A percentile compares a stretch with the other conserved stretches of the same genome.
These are phyloP conservation scores for Malus sylvestris DNA, from an alignment of 306 rosid species.

Conservation along the genomic window DNA sequence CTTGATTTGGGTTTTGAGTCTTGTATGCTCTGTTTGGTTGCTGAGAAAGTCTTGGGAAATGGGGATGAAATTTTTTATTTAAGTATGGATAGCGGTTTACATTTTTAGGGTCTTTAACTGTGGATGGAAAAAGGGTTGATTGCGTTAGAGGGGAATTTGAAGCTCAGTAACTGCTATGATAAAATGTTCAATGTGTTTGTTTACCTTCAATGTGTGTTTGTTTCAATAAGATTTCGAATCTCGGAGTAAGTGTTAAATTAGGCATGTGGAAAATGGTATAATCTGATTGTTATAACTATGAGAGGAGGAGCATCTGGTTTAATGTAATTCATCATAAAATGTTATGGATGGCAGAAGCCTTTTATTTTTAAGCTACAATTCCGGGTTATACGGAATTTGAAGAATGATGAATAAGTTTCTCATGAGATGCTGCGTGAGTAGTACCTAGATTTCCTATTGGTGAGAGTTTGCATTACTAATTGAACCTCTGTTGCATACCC, in stretches of 20 bases:
- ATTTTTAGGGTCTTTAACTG: background rate
- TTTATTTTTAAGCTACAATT: background rate
- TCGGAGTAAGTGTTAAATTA: background rate
- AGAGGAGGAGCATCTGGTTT: background rate
- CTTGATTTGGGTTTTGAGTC: background rate
- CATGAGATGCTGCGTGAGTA: background rate
- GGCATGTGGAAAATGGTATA: background rate
- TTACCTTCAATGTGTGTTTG: background rate
- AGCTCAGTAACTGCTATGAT: background rate
- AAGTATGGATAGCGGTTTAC: background rate
- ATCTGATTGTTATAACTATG: background rate
- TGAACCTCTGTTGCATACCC: background rate
- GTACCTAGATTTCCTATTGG: background rate
- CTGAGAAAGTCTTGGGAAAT: background rate
- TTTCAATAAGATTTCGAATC: background rate
- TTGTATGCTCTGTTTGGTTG: constrained; percentile 3
- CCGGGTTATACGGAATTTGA: background rate
- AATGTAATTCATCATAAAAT: background rate
- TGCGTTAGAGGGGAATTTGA: background rate
- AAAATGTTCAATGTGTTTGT: background rate
- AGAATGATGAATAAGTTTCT: background rate
- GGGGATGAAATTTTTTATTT: background rate
- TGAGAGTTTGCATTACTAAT: background rate
- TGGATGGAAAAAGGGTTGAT: background rate
- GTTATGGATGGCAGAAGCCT: background rate